A percentile compares a stretch with the other conserved stretches of the same genome.
Conservation (phyloP, 2,329 filamentous ascomycete genomes). For the Colletotrichum sp. region DNA sequence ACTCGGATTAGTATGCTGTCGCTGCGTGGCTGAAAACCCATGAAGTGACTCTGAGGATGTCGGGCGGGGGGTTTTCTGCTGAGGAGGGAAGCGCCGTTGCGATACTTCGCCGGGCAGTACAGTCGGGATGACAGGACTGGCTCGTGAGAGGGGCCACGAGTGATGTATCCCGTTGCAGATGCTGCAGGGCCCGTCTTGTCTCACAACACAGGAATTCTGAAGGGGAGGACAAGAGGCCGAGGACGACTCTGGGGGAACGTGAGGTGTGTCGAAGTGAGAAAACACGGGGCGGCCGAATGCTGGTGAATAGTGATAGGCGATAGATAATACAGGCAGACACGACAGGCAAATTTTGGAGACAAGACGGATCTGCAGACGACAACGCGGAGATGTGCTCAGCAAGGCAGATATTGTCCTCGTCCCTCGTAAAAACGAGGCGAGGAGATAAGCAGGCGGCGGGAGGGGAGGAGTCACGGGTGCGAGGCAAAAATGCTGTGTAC, state of each 20-base stretch:
- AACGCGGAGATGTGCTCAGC: not conserved
- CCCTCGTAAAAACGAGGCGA: not conserved
- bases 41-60: not conserved
- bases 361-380: not conserved
- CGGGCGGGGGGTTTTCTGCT: not conserved
- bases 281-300: not conserved
- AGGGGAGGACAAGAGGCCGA: slow-evolving; percentile 6
- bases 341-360: not conserved
- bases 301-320: slow-evolving; percentile 2
- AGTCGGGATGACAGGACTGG: slow-evolving; percentile 4
- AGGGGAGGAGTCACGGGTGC: slow-evolving; percentile 7
- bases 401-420: not conserved
- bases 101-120: slow-evolving; percentile 11
- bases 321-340: slow-evolving; percentile 7
- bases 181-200: slow-evolving; percentile 15
- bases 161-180: slow-evolving; percentile 17
- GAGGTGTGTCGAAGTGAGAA: slow-evolving; percentile 1
- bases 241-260: not conserved
- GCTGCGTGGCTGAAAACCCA: not conserved
- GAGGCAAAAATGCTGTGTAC: slow-evolving; percentile 4
- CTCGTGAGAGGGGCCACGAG: slow-evolving; percentile 17
- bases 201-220: slow-evolving; percentile 6
- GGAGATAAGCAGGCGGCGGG: not conserved
- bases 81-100: slow-evolving; percentile 1
- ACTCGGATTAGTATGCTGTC: slow-evolving; percentile 4